phyloP scores from a whole-genome alignment of 495 filamentous ascomycete species.

The Podospora tetraspora region DNA sequence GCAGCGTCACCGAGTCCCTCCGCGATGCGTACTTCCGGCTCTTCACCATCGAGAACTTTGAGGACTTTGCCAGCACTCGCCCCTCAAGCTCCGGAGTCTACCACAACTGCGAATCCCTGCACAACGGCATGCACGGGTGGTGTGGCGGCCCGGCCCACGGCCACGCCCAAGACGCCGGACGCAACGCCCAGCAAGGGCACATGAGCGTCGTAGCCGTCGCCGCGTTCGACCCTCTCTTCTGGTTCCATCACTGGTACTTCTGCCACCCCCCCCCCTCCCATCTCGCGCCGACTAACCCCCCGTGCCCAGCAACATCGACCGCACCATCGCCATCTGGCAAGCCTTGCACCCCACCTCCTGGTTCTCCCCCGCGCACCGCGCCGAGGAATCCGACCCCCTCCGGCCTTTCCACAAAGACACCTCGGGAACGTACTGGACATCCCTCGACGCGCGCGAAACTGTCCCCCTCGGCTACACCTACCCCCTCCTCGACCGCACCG shows the following conservation, averaged over 20 bases:
- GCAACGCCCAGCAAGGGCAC: neutral
- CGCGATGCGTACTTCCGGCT: neutral
- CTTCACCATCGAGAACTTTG: slow-evolving; percentile 1
- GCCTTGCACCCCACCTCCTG: neutral
- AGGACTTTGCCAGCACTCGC: slow-evolving; percentile 4
- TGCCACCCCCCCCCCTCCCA: neutral
- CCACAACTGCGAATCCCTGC: slow-evolving; percentile 2
- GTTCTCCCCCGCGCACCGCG: neutral
- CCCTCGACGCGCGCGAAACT: neutral
- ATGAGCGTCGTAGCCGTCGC: neutral
- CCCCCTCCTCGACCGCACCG: neutral
- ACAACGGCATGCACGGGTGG: slow-evolving; percentile 2
- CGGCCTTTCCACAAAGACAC: slow-evolving; percentile 2
- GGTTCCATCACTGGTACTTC: slow-evolving; percentile 5
- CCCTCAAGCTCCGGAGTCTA: neutral
- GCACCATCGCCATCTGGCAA: slow-evolving; percentile 6
- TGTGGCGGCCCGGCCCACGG: neutral
- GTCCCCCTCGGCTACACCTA: slow-evolving; percentile 1
- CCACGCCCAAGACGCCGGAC: neutral
- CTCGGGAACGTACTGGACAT: neutral
- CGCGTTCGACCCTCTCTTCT: slow-evolving; percentile 3
- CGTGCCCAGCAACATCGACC: neutral
- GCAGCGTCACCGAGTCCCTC: neutral
- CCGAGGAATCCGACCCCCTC: neutral
- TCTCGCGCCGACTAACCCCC: neutral